Evolutionary conservation across 371 early-diverging fungal species (phyloP).

Genomic region (Mortierella sp.): DNA sequence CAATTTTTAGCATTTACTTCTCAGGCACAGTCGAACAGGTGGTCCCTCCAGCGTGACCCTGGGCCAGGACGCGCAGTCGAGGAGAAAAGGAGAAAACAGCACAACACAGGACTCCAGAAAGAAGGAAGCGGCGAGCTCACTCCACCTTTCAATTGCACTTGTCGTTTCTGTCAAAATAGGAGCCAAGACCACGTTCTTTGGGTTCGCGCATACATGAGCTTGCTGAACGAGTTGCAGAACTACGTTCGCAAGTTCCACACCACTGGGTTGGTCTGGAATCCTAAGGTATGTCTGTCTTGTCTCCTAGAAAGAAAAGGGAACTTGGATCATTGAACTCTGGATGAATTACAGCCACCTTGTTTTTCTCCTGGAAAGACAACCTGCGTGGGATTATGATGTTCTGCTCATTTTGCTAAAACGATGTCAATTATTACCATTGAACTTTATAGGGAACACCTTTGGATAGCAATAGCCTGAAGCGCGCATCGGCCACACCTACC

Average conservation of each 20-base stretch:
- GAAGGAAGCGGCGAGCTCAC: not conserved
- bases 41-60: conserved; percentile 3
- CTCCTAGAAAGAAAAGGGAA: conserved; percentile 7
- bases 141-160: not conserved
- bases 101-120: not conserved
- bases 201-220: conserved; percentile 76
- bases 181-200: conserved; percentile 88
- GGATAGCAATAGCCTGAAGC: conserved; percentile 42
- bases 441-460: conserved; percentile 33
- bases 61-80: not conserved
- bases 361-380: not conserved
- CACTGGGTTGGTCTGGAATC: conserved; percentile 95
- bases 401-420: not conserved
- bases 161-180: conserved; percentile 58
- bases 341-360: not conserved
- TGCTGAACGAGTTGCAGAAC: conserved; percentile 80
- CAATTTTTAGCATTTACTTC: not conserved
- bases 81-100: not conserved
- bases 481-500: conserved; percentile 53
- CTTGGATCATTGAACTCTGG: not conserved
- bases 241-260: conserved; percentile 93
- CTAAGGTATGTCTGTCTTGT: conserved; percentile 63
- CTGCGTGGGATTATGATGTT: not conserved
- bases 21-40: conserved; percentile 8
- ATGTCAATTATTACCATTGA: not conserved